These are phyloP conservation scores for Raffaelea albimanens DNA, from an alignment of 2,329 filamentous ascomycete genomes.

Conservation along the genomic window DNA sequence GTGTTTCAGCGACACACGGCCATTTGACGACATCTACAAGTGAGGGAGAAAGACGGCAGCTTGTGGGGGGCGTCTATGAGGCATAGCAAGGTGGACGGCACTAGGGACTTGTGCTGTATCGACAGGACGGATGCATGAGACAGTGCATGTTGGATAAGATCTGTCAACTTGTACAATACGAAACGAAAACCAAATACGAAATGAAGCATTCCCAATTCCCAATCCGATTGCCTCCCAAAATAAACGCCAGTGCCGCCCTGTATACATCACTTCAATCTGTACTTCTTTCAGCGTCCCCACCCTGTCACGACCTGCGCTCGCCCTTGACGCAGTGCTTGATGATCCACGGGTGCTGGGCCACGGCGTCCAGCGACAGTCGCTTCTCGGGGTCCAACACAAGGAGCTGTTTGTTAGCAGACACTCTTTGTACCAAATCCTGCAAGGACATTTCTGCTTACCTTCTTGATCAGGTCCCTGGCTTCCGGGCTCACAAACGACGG, in stretches of 20 bases:
- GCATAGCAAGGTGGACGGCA: too few relatives aligned
- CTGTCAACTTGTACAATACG: too few relatives aligned
- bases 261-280: too few relatives aligned
- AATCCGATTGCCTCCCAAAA: too few relatives aligned
- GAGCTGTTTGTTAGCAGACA: slow-evolving; percentile 45
- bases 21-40: slow-evolving; percentile 94
- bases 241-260: too few relatives aligned
- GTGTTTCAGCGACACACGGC: slow-evolving; percentile 86
- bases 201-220: too few relatives aligned
- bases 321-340: slow-evolving; percentile 79
- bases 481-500: slow-evolving; percentile 85
- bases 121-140: too few relatives aligned
- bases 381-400: slow-evolving; percentile 91
- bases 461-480: slow-evolving; percentile 86
- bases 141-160: too few relatives aligned
- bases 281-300: slow-evolving; percentile 7
- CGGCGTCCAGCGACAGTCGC: slow-evolving; percentile 79
- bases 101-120: too few relatives aligned
- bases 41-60: slow-evolving; percentile 25
- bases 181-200: too few relatives aligned
- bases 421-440: too few relatives aligned
- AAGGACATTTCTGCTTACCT: slow-evolving; percentile 43
- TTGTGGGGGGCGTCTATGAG: too few relatives aligned
- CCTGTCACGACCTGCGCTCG: slow-evolving; percentile 45
- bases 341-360: slow-evolving; percentile 91